Evolutionary conservation across 345 rosid species (phyloP), one percentile per base, ranked within the genome.

Genomic region (Moricandia arvensis): DNA sequence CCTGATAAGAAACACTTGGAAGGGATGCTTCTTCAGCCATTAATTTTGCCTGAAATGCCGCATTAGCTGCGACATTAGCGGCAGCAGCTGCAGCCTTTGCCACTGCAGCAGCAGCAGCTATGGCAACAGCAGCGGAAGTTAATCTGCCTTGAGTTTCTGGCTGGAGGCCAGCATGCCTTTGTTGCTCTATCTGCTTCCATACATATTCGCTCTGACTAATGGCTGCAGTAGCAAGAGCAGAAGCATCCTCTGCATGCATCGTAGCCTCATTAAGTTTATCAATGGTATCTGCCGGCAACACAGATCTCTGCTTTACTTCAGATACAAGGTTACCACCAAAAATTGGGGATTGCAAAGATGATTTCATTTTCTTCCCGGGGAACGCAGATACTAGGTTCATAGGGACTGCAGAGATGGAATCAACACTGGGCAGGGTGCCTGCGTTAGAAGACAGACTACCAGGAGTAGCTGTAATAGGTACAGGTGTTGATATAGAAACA

Each of bases 11-110:
- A 21, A 21, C 24, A 21, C 24, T 21, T 21, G 24, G 24, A 21
- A 21, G 24, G 24, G 24, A 21, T 21, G 24, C 2, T 21, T 21
- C 99, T 72, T 96, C 97, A 76, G 97, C 97, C 94, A 93, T 86
- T 66, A 89, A 58, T 84, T 91, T 93, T 29, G 97, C 95, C 83
- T 93, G 99, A 73, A 93, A 75, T 51, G 99, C 97, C 69, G 99
- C 98, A 86, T 81, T 85, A 26, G 94, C 86, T 70, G 99, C 98
- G 55, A 96, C 97, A 80, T 83, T 89, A 68, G 98, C 97, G 57
- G 97, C 97, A 10, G 98, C 98, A 63, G 99, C 95, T 54, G 99
- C 99, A 9, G 97, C 98, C 79, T 87, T 93, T 38, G 98, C 99
- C 82, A 93, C 96, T 43, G 99, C 88, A 76, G 97, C 91, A 2